These are phyloP conservation scores for Aspergillus quadricinctus DNA, from an alignment of 2,329 filamentous ascomycete species.

Conservation along the genomic window DNA sequence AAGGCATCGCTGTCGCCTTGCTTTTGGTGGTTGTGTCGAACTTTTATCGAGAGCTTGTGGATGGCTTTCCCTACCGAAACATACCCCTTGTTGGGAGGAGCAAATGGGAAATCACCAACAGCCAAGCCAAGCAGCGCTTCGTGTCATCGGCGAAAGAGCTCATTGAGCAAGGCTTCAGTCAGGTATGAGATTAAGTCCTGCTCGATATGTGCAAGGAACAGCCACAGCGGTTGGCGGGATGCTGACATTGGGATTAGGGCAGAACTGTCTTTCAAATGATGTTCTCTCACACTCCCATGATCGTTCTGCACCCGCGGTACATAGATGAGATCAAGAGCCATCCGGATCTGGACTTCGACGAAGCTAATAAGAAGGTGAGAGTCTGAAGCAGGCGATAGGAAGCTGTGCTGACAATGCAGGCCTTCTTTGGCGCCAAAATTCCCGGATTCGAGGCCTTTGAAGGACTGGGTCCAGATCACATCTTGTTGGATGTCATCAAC, in stretches of 20 bases:
- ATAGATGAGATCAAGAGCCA: constrained; percentile 31
- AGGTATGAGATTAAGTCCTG: constrained; percentile 13
- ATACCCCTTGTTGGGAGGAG: constrained; percentile 27
- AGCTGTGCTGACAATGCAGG: constrained; percentile 13
- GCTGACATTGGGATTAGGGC: constrained; percentile 13
- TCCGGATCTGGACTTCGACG: constrained; percentile 24
- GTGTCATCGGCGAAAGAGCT: constrained; percentile 19
- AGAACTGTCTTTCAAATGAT: constrained; percentile 25
- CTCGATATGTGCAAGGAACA: no score
- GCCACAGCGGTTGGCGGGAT: not conserved
- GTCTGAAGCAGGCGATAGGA: not conserved
- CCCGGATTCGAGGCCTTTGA: constrained; percentile 29
- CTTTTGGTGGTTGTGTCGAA: constrained; percentile 17
- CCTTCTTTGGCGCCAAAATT: constrained; percentile 26
- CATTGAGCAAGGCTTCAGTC: constrained; percentile 24
- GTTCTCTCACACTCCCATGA: constrained; percentile 16
- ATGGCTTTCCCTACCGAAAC: constrained; percentile 24
- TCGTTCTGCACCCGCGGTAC: constrained; percentile 28
- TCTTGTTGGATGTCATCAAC: constrained; percentile 23
- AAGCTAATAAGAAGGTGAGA: constrained; percentile 19
- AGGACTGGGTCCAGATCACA: constrained; percentile 5
- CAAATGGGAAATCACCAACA: constrained; percentile 28
- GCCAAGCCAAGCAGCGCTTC: constrained; percentile 26
- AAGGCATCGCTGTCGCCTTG: constrained; percentile 18
- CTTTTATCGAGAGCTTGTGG: constrained; percentile 21